Percentiles rank a stretch among this genome's conserved stretches.
Conservation (phyloP, 2,329 filamentous ascomycete species). For the Coniosporium tulheliwenetii region DNA sequence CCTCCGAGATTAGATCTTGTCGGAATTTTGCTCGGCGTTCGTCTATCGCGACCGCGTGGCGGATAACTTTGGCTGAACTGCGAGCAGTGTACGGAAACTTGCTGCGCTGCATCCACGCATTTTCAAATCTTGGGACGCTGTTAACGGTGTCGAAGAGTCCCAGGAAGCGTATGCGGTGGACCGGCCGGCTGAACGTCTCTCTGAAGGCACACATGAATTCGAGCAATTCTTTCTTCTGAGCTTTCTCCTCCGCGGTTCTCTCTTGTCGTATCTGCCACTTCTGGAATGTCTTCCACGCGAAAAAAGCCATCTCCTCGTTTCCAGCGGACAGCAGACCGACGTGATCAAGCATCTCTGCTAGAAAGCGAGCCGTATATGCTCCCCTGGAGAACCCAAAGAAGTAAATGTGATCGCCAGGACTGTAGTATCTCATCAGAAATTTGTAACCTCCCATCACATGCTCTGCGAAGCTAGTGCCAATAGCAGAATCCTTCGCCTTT, state of each 20-base stretch:
- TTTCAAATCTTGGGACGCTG: slow-evolving; percentile 63
- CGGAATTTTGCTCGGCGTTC: slow-evolving; percentile 58
- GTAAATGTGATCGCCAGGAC: slow-evolving; percentile 15
- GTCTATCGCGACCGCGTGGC: slow-evolving; percentile 56
- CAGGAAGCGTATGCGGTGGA: slow-evolving; percentile 58
- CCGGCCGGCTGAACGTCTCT: slow-evolving; percentile 64
- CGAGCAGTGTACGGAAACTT: slow-evolving; percentile 55
- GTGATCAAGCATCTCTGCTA: slow-evolving; percentile 70
- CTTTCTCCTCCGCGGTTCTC: slow-evolving; percentile 24
- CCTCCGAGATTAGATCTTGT: slow-evolving; percentile 46
- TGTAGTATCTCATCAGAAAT: slow-evolving; percentile 18
- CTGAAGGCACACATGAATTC: slow-evolving; percentile 65
- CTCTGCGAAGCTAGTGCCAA: slow-evolving; percentile 66
- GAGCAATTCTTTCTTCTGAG: slow-evolving; percentile 47
- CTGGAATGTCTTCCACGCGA: slow-evolving; percentile 70
- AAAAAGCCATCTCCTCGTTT: slow-evolving; percentile 72
- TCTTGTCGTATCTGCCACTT: slow-evolving; percentile 51
- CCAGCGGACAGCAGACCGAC: slow-evolving; percentile 66
- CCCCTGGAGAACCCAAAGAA: slow-evolving; percentile 19
- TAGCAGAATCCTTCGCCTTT: slow-evolving; percentile 63
- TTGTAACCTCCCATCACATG: slow-evolving; percentile 75
- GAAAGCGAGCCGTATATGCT: slow-evolving; percentile 18
- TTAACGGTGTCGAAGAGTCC: slow-evolving; percentile 76
- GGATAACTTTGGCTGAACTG: slow-evolving; percentile 41
- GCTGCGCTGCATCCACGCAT: slow-evolving; percentile 59